Evolutionary conservation across 2,329 filamentous ascomycete genomes (phyloP).

Genomic region (Pseudogymnoascus sp.): DNA sequence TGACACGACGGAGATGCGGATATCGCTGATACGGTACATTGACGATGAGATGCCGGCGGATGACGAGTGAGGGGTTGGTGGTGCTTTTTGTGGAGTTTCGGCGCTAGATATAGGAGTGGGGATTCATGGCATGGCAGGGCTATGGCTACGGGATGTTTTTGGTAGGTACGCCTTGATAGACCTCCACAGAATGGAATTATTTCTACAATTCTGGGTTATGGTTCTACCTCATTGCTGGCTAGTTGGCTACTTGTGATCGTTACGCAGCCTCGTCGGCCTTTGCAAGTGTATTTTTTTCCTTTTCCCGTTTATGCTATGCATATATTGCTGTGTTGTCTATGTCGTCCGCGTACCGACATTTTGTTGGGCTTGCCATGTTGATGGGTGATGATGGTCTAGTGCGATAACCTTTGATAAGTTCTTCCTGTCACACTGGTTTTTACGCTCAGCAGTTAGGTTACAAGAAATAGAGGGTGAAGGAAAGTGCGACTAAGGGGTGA

Average conservation of each 20-base stretch:
- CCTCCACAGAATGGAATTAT: background rate
- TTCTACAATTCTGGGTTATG: background rate
- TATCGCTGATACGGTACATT: conserved; percentile 86
- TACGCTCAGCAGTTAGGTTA: no score
- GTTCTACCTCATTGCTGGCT: background rate
- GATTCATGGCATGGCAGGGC: background rate
- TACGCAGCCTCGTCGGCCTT: background rate
- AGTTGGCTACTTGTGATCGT: background rate
- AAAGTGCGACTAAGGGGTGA: no score
- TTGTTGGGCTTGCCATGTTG: background rate
- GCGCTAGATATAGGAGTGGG: background rate
- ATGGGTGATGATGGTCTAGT: background rate
- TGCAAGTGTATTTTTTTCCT: background rate
- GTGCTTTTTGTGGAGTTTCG: background rate
- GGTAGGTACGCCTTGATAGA: background rate
- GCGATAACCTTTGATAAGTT: no score
- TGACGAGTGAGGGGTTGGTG: conserved; percentile 61
- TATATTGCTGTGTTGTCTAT: background rate
- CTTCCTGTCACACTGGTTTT: no score
- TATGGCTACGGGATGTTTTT: background rate
- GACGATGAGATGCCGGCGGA: conserved; percentile 96
- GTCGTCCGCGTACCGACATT: background rate
- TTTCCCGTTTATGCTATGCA: background rate
- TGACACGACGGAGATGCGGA: conserved; percentile 94
- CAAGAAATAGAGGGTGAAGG: no score